Percentiles rank a stretch among this genome's conserved stretches.
These are phyloP conservation scores for Monosporascus sp. DNA, from an alignment of 2,329 filamentous ascomycete genomes.

Conservation along the genomic window DNA sequence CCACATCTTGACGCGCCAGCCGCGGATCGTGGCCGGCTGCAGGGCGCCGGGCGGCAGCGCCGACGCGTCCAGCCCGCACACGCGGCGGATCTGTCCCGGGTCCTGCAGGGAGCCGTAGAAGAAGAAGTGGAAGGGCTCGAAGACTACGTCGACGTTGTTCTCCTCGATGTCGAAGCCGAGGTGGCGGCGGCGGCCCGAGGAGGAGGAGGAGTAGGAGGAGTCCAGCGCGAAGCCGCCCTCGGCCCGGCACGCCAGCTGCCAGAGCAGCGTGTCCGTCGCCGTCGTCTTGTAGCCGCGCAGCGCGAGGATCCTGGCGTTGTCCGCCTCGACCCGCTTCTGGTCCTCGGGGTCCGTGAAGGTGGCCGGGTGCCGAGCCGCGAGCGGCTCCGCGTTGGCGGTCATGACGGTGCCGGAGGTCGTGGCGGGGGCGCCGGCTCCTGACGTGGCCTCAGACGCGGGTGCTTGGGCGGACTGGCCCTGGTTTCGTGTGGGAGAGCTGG, in stretches of 20 bases:
- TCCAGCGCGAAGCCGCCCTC: background rate
- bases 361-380: background rate
- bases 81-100: background rate
- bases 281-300: conserved; percentile 10
- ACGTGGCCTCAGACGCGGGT: too few species aligned
- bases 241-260: background rate
- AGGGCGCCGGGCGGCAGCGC: background rate
- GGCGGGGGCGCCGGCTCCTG: too few species aligned
- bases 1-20: conserved; percentile 13
- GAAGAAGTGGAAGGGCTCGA: conserved; percentile 23
- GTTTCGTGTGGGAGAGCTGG: too few species aligned
- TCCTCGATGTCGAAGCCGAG: background rate
- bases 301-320: conserved; percentile 2
- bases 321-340: background rate
- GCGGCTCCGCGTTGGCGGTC: too few species aligned
- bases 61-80: background rate
- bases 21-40: conserved; percentile 9
- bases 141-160: conserved; percentile 1
- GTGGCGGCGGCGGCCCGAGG: background rate
- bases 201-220: too few species aligned
- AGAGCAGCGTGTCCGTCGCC: conserved; percentile 6
- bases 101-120: conserved; percentile 21
- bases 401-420: too few species aligned
- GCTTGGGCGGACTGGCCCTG: too few species aligned
- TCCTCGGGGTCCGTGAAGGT: background rate